Evolutionary conservation across 257 asterid genomes (phyloP), one percentile per base, ranked within the genome.

Genomic region (Lithospermum erythrorhizon): DNA sequence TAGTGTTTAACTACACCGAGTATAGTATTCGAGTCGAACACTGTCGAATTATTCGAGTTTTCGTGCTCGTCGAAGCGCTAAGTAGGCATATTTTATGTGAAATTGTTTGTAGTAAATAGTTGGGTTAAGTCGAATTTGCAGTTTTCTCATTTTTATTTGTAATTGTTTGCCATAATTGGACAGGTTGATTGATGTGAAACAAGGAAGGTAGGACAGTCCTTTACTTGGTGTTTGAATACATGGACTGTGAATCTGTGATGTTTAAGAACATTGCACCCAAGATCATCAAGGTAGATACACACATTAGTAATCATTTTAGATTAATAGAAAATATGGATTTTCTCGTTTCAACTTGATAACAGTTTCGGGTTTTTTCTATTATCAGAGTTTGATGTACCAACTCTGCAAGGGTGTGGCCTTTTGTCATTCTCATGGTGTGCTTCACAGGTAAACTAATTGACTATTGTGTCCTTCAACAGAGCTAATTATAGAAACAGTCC

Each of bases 131-230:
- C 9, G 3, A 41, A 41, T 41, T 25, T 41, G 48, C 15, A 41
- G 48, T 41, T 2, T 9, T 32, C 9, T 1, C 8, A n/a, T n/a
- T 9, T 32, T 5, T 32, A 32, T 32, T 5, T 5, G n/a, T 52
- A 17, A 14, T 4, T 55, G 15, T 13, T 55, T 21, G 25, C 22
- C 41, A 17, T n/a, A 24, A 56, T 56, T 7, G 24, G 22, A 21
- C 75, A 87, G 94, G 76, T 66, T 87, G 87, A 70, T 87, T 70
- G 95, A 84, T 81, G 94, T 87, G 61, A 84, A 84, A 61, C 95
- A 84, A 87, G 79, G 88, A 84, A 72, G 90, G 94, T 55, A 87
- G 79, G 73, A 87, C 90, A 2, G 94, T 87, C 60, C 83, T 87
- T 9, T 87, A 84, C 78, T 69, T 87, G 79, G 95, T 87, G 21